Percentiles rank a stretch among this genome's conserved stretches.
phyloP scores from a whole-genome alignment of 225 moss, liverwort and hornwort genomes.

The Pleurozium schreberi region DNA sequence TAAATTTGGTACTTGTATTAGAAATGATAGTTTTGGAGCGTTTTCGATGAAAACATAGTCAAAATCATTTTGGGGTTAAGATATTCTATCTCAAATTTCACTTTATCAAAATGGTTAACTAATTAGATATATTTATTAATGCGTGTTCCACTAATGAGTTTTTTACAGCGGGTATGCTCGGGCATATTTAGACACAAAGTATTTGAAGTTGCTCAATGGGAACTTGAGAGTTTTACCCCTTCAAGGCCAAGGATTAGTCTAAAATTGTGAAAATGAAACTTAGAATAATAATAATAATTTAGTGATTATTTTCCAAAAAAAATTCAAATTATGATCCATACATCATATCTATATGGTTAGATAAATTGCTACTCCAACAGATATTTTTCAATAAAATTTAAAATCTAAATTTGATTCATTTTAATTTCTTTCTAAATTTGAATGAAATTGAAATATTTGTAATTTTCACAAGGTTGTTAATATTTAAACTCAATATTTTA shows the following conservation, averaged over 20 bases:
- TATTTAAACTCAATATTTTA: rapidly evolving
- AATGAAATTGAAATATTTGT: background rate
- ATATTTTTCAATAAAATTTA: background rate
- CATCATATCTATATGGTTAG: background rate
- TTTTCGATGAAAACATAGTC: no score
- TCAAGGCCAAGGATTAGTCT: background rate
- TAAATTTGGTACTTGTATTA: no score
- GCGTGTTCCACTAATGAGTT: background rate
- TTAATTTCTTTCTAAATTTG: no score
- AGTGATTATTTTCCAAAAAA: background rate
- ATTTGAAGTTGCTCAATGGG: background rate
- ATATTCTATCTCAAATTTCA: no score
- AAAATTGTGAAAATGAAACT: background rate
- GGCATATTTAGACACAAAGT: background rate
- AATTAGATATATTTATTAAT: background rate
- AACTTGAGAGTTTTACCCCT: background rate
- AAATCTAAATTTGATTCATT: background rate
- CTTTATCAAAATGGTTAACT: no score
- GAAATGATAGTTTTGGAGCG: no score
- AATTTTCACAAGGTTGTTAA: background rate
- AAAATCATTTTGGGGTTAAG: no score
- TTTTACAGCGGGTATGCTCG: background rate
- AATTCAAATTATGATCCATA: background rate
- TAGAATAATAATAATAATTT: background rate
- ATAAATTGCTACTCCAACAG: background rate